These are phyloP conservation scores for Persicaria tinctoria DNA, from an alignment of 148 eudicot species.

Conservation along the genomic window DNA sequence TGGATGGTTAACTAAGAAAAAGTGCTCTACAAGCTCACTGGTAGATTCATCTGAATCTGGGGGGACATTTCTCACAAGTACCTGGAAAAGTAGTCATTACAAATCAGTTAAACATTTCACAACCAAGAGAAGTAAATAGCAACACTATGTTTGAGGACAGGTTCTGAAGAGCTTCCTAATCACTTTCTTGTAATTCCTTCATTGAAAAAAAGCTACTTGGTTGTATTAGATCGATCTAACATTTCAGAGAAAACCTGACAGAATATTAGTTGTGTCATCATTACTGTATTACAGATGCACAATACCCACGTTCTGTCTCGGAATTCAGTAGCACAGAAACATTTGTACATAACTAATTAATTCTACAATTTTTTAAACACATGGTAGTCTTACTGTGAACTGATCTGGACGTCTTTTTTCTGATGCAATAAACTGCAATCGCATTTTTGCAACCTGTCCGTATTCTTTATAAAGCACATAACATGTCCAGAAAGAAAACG, in stretches of 20 bases:
- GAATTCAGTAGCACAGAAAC: not conserved
- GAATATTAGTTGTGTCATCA: not conserved
- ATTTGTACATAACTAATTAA: not conserved
- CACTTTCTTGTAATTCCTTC: not conserved
- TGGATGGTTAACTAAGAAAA: conserved; percentile 92
- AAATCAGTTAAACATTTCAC: not conserved
- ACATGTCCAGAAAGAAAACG: conserved; percentile 79
- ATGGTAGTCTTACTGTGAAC: conserved; percentile 55
- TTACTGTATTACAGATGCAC: not conserved
- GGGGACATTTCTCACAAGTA: conserved; percentile 82
- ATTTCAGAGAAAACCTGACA: not conserved
- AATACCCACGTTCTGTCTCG: not conserved
- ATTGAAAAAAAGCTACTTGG: not conserved
- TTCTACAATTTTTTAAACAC: conserved; percentile 5
- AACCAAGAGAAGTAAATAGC: not conserved
- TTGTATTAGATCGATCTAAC: not conserved
- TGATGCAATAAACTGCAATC: conserved; percentile 77
- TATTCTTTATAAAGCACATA: conserved; percentile 63
- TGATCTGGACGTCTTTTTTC: conserved; percentile 90
- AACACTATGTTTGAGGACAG: not conserved
- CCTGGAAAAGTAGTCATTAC: conserved; percentile 38
- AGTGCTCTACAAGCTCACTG: conserved; percentile 89
- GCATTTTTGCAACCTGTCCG: conserved; percentile 56
- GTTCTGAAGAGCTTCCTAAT: not conserved
- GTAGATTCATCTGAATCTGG: conserved; percentile 84